Evolutionary conservation across 1,139 yeast genomes (phyloP), one percentile per base, ranked within the genome.

Genomic region (Zygosaccharomyces sapae): DNA sequence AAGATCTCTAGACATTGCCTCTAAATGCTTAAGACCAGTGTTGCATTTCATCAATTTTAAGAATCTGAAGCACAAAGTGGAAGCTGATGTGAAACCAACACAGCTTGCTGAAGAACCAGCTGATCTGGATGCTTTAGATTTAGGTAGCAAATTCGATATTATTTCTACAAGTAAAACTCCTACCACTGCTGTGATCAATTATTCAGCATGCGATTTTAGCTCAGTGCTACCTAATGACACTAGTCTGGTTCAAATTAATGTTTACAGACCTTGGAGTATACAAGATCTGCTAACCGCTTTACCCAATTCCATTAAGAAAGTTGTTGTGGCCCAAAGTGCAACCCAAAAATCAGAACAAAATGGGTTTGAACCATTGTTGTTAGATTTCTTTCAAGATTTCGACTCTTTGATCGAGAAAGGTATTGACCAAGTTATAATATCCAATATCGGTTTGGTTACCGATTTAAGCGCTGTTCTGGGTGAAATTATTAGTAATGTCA

Each of bases 251-350:
- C 70, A 80, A 5, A 72, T 86, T 42, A 79, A 83, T 37, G 76
- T 79, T 25, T 84, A 83, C 69, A 76, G 85, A 58, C 96, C 96
- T 10, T 86, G 88, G 71, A 70, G 76, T 52, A 68, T 83, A 45
- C 66, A 68, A 10, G 66, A 70, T 16, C 71, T 88, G 38, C 70
- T 83, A 44, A 61, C 71, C 2, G 61, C 70, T 1, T 62, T 87
- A 34, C 92, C 95, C 27, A 55, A 74, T 0, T 64, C 80, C 1
- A 77, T 83, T 33, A 73, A 73, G 45, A 73, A 79, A 25, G 70
- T 90, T 46, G 81, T 83, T 1, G 70, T 88, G 39, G 74, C 86
- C 16, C 71, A 69, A 50, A 57, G 88, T 78, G 68, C 95, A 77
- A 70, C 69, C 73, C 43, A 70, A 73, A 38, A 69, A 68, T 47